phyloP scores from a whole-genome alignment of 805 yeast genomes.

The Spathaspora hagerdaliae region DNA sequence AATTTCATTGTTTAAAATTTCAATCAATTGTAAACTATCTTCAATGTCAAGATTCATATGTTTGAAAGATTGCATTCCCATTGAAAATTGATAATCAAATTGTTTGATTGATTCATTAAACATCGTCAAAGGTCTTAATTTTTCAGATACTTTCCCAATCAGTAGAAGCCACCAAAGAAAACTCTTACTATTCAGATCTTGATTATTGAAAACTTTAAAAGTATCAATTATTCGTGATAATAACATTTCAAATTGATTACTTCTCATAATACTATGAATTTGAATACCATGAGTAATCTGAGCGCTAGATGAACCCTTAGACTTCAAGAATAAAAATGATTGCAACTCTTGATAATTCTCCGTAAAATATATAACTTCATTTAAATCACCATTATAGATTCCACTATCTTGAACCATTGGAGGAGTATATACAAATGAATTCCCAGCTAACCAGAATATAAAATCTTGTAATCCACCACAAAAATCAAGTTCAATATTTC shows the following conservation, averaged over 20 bases:
- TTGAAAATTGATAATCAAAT: slow-evolving; percentile 12
- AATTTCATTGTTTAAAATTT: not conserved
- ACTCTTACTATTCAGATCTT: not conserved
- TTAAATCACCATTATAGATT: not conserved
- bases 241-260: not conserved
- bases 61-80: slow-evolving; percentile 6
- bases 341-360: slow-evolving; percentile 2
- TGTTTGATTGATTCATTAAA: slow-evolving; percentile 8
- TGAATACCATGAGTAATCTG: not conserved
- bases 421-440: not conserved
- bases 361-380: slow-evolving; percentile 2
- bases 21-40: slow-evolving; percentile 4
- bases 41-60: slow-evolving; percentile 1
- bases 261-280: not conserved
- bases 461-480: slow-evolving; percentile 18
- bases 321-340: slow-evolving; percentile 1
- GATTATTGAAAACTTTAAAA: not conserved
- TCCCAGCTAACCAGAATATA: slow-evolving; percentile 43
- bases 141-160: not conserved
- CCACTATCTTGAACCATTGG: not conserved
- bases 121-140: not conserved
- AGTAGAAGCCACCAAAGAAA: slow-evolving; percentile 5
- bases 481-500: slow-evolving; percentile 12
- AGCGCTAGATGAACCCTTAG: not conserved
- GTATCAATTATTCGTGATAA: slow-evolving; percentile 1